These are phyloP conservation scores for Suaeda aralocaspica DNA, from an alignment of 148 eudicot species.

Conservation along the genomic window DNA sequence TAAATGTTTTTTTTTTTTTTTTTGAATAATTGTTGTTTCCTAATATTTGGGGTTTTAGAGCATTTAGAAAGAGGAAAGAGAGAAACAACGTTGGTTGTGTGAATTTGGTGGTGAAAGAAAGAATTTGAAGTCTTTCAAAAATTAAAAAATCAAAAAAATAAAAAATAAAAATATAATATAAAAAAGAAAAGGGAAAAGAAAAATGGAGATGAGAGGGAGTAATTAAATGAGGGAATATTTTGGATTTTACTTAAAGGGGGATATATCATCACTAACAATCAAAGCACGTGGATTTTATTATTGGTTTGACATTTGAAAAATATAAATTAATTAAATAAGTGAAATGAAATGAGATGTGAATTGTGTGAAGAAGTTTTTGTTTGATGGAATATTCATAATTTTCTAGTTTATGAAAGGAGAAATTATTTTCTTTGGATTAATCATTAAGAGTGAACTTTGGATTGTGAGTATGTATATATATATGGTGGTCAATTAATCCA, in stretches of 20 bases:
- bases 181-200: neutral
- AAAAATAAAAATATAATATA: too few species aligned
- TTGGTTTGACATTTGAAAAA: neutral
- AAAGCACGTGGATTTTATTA: constrained; percentile 13
- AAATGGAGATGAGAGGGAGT: neutral
- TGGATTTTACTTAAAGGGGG: neutral
- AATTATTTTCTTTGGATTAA: too few species aligned
- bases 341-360: too few species aligned
- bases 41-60: neutral
- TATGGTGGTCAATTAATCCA: too few species aligned
- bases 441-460: too few species aligned
- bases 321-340: too few species aligned
- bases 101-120: neutral
- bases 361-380: too few species aligned
- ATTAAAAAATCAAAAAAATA: too few species aligned
- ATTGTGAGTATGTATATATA: too few species aligned
- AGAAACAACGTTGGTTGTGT: constrained; percentile 20
- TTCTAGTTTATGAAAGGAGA: too few species aligned
- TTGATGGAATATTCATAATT: too few species aligned
- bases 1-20: neutral
- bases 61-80: neutral
- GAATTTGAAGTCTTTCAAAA: too few species aligned
- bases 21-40: neutral
- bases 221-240: constrained; percentile 1
- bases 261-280: neutral